phyloP scores from a whole-genome alignment of 805 yeast species.

The Wickerhamiella occidentalis region DNA sequence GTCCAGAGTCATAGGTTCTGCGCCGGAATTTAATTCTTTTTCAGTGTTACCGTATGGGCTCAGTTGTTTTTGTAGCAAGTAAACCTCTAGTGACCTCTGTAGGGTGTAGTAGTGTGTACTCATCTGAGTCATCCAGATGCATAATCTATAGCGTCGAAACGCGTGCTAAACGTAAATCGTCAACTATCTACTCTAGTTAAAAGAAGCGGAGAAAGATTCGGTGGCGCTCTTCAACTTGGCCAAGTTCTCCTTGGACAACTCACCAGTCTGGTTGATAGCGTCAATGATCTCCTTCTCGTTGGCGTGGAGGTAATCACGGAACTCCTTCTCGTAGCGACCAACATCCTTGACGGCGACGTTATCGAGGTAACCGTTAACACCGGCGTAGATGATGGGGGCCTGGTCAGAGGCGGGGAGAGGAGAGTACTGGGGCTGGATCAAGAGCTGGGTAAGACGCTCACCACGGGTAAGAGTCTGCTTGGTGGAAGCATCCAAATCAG shows the following conservation, averaged over 20 bases:
- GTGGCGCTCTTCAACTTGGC: conserved; percentile 82
- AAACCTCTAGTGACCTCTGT: no score
- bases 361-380: conserved; percentile 99
- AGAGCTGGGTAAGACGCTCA: conserved; percentile 98
- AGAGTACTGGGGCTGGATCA: conserved; percentile 93
- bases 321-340: conserved; percentile 82
- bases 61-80: no score
- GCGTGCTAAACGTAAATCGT: conserved; percentile 2
- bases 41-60: no score
- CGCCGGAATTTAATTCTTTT: no score
- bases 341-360: conserved; percentile 70
- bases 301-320: conserved; percentile 83
- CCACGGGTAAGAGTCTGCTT: conserved; percentile 98
- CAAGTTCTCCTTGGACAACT: conserved; percentile 75
- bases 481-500: conserved; percentile 99
- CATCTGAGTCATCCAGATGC: no score
- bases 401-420: conserved; percentile 98
- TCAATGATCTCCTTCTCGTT: conserved; percentile 75
- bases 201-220: conserved; percentile 85
- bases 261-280: conserved; percentile 80
- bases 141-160: neutral
- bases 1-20: no score
- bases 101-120: no score
- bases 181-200: conserved; percentile 31
- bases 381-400: conserved; percentile 97